phyloP scores from a whole-genome alignment of 2,329 filamentous ascomycete species.

The Phaeophleospora eucalypticola region DNA sequence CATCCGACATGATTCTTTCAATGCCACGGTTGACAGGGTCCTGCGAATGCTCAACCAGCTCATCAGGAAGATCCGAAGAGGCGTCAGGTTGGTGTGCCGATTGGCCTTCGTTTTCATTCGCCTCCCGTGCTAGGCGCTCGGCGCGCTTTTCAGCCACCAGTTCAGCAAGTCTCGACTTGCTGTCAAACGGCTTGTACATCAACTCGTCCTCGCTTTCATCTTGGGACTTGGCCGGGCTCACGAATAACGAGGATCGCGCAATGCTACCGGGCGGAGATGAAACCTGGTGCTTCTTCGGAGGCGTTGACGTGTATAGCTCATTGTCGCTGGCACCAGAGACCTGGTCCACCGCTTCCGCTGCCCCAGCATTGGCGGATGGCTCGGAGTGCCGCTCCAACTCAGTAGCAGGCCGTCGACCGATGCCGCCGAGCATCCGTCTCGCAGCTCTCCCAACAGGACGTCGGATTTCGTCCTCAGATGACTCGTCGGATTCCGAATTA shows the following conservation, averaged over 20 bases:
- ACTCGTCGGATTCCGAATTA: slow-evolving; percentile 11
- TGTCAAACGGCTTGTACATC: slow-evolving; percentile 18
- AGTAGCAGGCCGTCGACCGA: neutral
- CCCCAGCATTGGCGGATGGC: too few species aligned
- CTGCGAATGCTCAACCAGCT: slow-evolving; percentile 21
- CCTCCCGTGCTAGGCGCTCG: slow-evolving; percentile 27
- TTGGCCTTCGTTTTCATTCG: slow-evolving; percentile 8
- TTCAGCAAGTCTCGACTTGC: slow-evolving; percentile 28
- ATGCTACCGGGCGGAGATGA: slow-evolving; percentile 12
- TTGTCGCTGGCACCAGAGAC: slow-evolving; percentile 17
- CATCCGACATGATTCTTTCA: slow-evolving; percentile 32
- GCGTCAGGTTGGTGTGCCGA: slow-evolving; percentile 8
- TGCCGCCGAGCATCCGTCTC: slow-evolving; percentile 27
- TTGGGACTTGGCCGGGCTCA: slow-evolving; percentile 29
- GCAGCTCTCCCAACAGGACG: slow-evolving; percentile 28
- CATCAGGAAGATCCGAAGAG: slow-evolving; percentile 28
- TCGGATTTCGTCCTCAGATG: slow-evolving; percentile 23
- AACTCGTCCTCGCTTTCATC: slow-evolving; percentile 24
- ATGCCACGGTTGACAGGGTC: slow-evolving; percentile 21
- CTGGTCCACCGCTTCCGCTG: too few species aligned
- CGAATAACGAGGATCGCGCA: slow-evolving; percentile 25
- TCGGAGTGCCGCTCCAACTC: neutral
- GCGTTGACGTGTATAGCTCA: slow-evolving; percentile 30
- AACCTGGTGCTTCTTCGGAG: slow-evolving; percentile 9
- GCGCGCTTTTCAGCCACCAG: slow-evolving; percentile 31